Evolutionary conservation across 1,284 basidiomycete species (phyloP).

Genomic region (Athelia psychrophila): DNA sequence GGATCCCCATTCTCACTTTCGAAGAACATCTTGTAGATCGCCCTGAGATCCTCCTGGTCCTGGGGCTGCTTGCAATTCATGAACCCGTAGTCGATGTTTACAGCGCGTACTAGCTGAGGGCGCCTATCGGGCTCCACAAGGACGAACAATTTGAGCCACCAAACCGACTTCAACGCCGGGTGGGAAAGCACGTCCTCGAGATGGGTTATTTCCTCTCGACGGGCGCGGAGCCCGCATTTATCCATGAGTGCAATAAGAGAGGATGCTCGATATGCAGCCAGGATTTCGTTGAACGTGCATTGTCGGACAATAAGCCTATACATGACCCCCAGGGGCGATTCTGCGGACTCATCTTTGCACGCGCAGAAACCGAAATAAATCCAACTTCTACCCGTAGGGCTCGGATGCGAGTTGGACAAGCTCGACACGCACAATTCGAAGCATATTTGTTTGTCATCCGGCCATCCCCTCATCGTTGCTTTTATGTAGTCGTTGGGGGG

Average conservation of each 20-base stretch:
- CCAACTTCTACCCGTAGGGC: slow-evolving; percentile 14
- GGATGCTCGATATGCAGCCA: slow-evolving; percentile 19
- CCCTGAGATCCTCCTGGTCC: slow-evolving; percentile 24
- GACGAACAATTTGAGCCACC: slow-evolving; percentile 35
- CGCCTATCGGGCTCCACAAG: slow-evolving; percentile 9
- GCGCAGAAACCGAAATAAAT: slow-evolving; percentile 30
- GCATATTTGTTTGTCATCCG: slow-evolving; percentile 11
- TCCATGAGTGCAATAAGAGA: slow-evolving; percentile 23
- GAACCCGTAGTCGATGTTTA: slow-evolving; percentile 40
- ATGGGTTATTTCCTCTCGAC: slow-evolving; percentile 6
- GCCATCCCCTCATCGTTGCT: slow-evolving; percentile 1
- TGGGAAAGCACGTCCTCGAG: slow-evolving; percentile 26
- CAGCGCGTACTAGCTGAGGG: slow-evolving; percentile 13
- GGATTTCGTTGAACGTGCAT: slow-evolving; percentile 33
- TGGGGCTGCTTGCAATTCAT: slow-evolving; percentile 24
- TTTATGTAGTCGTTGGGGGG: slow-evolving; percentile 7
- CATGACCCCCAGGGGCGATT: slow-evolving; percentile 9
- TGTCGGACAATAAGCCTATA: slow-evolving; percentile 22
- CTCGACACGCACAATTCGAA: slow-evolving; percentile 11
- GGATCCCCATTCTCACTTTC: slow-evolving; percentile 18
- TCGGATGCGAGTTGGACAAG: slow-evolving; percentile 11
- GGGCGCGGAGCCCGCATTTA: slow-evolving; percentile 9
- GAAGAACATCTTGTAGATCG: slow-evolving; percentile 29
- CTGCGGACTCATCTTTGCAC: slow-evolving; percentile 12
- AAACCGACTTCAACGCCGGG: slow-evolving; percentile 27